Evolutionary conservation across 345 rosid genomes (phyloP).

Genomic region (Alliaria petiolata): DNA sequence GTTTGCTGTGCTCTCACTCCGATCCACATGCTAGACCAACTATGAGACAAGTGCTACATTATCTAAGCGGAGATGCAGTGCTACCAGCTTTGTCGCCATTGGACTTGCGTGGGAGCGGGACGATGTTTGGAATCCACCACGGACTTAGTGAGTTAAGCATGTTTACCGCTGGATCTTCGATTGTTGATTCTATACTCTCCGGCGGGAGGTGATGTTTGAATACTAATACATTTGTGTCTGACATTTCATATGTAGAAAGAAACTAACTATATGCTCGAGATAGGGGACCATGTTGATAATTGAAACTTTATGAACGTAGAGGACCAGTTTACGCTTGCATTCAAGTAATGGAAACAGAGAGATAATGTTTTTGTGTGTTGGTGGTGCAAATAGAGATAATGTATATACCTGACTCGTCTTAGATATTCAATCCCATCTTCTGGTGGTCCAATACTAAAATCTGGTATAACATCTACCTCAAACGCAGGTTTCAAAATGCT

Average conservation of each 20-base stretch:
- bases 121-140: slow-evolving; percentile 12
- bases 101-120: slow-evolving; percentile 19
- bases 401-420: too few relatives aligned
- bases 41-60: slow-evolving; percentile 29
- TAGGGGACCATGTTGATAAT: too few relatives aligned
- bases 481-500: too few relatives aligned
- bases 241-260: background rate
- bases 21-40: slow-evolving; percentile 42
- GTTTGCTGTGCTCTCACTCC: background rate
- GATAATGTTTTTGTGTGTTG: too few relatives aligned
- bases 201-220: slow-evolving; percentile 39
- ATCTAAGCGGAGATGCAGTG: slow-evolving; percentile 23
- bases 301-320: background rate
- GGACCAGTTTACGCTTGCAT: too few relatives aligned
- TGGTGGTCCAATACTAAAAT: too few relatives aligned
- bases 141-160: slow-evolving; percentile 30
- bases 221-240: background rate
- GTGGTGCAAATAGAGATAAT: too few relatives aligned
- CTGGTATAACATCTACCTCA: too few relatives aligned
- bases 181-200: slow-evolving; percentile 43
- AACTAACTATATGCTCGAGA: background rate
- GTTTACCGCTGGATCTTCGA: slow-evolving; percentile 23
- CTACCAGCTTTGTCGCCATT: too few relatives aligned
- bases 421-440: too few relatives aligned
- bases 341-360: too few relatives aligned